Evolutionary conservation across 179 eudicot species (phyloP).

Genomic region (Silene vulgaris): DNA sequence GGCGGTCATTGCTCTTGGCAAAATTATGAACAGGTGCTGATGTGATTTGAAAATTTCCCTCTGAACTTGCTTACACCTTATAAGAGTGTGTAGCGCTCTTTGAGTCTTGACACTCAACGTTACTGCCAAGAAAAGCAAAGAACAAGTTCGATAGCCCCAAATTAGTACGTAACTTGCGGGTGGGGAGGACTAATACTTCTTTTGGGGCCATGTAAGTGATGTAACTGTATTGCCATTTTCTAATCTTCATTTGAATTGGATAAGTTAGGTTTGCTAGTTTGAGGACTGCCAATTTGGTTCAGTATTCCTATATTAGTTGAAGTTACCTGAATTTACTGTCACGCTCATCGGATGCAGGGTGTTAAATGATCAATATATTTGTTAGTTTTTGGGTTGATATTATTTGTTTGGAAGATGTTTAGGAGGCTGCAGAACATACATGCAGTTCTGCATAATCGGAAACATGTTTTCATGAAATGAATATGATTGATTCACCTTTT

Average conservation of each 20-base stretch:
- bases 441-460: background rate
- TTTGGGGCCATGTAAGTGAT: background rate
- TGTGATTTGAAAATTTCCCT: background rate
- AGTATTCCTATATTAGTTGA: constrained; percentile 1
- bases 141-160: background rate
- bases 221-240: background rate
- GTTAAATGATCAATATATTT: background rate
- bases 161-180: background rate
- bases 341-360: background rate
- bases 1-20: background rate
- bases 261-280: background rate
- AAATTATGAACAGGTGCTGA: background rate
- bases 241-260: background rate
- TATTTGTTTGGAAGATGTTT: background rate
- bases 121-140: background rate
- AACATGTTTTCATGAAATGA: background rate
- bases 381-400: background rate
- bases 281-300: background rate
- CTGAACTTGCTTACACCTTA: background rate
- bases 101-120: background rate
- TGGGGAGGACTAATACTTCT: background rate
- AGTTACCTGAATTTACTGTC: background rate
- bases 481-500: background rate
- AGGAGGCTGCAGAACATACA: background rate
- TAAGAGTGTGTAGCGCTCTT: background rate